Percentiles rank a stretch among this genome's conserved stretches.
phyloP scores from a whole-genome alignment of 768 basidiomycete species.

The Megacollybia marginata region DNA sequence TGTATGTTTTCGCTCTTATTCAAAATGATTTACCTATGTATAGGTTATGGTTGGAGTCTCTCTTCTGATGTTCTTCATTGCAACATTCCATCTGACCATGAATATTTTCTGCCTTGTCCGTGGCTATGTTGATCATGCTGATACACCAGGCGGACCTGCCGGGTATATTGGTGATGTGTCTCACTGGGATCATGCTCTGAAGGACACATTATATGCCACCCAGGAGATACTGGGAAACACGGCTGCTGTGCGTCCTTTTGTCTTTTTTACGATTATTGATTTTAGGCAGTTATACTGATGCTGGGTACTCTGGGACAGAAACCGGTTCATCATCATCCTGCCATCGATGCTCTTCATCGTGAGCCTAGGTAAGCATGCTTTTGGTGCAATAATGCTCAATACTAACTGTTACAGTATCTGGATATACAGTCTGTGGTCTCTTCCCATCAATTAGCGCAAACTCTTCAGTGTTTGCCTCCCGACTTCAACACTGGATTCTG shows the following conservation, averaged over 20 bases:
- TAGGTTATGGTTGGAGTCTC: too few relatives aligned
- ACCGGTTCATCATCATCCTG: constrained; percentile 9
- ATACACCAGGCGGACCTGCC: constrained; percentile 4
- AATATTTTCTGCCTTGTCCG: constrained; percentile 6
- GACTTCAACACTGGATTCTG: constrained; percentile 13
- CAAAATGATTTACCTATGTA: neutral
- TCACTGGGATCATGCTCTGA: too few relatives aligned
- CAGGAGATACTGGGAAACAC: too few relatives aligned
- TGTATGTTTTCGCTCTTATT: neutral
- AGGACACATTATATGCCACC: too few relatives aligned
- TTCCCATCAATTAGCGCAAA: constrained; percentile 4
- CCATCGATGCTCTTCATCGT: constrained; percentile 10
- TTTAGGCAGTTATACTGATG: constrained; percentile 7
- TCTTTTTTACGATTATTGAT: neutral
- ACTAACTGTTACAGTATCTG: neutral
- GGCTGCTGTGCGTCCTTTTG: constrained; percentile 3
- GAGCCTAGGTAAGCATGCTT: constrained; percentile 4
- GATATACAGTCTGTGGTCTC: constrained; percentile 7
- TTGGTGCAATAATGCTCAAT: neutral
- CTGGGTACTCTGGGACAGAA: constrained; percentile 10
- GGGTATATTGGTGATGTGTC: constrained; percentile 5
- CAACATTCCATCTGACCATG: too few relatives aligned
- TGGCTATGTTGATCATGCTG: constrained; percentile 5
- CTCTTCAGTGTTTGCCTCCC: constrained; percentile 9
- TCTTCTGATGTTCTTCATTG: too few relatives aligned